Base-by-base conservation (phyloP, 306 rosid species). In the Dalbergia oliveri region DNA sequence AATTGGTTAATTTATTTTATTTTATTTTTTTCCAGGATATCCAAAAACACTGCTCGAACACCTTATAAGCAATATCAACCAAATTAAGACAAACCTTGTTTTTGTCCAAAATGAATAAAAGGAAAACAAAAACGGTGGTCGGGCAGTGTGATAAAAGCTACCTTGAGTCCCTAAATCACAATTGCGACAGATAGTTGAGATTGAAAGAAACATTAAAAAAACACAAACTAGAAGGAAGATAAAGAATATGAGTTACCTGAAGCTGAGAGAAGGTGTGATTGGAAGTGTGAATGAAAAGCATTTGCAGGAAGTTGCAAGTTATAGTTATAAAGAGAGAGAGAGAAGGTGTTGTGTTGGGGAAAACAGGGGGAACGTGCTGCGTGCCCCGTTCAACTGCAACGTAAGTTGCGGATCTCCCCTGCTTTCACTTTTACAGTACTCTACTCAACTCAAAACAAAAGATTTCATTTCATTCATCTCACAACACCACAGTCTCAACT, bases 351-450 rank as follows among this genome's bases (percentile, higher is more conserved):
- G 31, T 26, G 31, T 26, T 26, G 44, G 64, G 37, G 50, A 19
- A 43, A 33, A 49, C 18, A 45, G 6, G 57, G 56, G 56, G 73
- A 47, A 47, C 53, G 53, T 47, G 53, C 15, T 47, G 13, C 79
- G 79, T 79, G 79, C 80, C 37, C 73, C 45, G 62, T 56, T 73
- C 50, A 78, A 68, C 76, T 60, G 72, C 80, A 72, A 76, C 87
- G 78, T 15, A 74, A 45, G 44, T 83, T 81, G 35, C 81, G 91
- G 88, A 85, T 82, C 87, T 61, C 61, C 81, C 47, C 51, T 44
- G 58, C 15, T 74, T 85, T 75, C 72, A 6, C 66, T 65, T 73
- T 45, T 50, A 44, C 57, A 10, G 11, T 6, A 26, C 49, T 77
- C 11, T 53, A 13, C 77, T 76, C 65, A 37, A 64, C 26, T 26